Evolutionary conservation across 164 flowering plant genomes (phyloP).

Genomic region (Vitis labrusca): DNA sequence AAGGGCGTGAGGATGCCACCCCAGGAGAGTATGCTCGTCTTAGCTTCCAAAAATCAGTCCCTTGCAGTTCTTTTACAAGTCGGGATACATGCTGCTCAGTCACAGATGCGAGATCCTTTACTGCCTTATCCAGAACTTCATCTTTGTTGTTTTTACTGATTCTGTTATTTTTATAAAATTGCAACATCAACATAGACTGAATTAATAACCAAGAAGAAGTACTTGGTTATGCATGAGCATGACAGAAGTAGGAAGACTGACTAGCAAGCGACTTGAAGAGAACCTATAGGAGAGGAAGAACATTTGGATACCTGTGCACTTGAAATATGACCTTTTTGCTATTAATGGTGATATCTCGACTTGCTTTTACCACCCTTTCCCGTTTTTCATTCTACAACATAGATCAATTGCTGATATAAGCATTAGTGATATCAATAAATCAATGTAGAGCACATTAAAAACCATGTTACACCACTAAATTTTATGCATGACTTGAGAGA

Average conservation of each 20-base stretch:
- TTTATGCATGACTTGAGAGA: neutral
- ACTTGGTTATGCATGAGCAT: neutral
- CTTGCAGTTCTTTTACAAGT: conserved; percentile 74
- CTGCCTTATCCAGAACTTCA: conserved; percentile 83
- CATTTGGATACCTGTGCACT: conserved; percentile 75
- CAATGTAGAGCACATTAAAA: neutral
- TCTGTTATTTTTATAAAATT: conserved; percentile 34
- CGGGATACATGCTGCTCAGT: conserved; percentile 56
- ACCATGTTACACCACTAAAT: neutral
- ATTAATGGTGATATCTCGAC: conserved; percentile 89
- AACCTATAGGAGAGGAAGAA: neutral
- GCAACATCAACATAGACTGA: neutral
- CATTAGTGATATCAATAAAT: neutral
- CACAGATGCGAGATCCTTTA: conserved; percentile 74
- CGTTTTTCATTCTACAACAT: conserved; percentile 81
- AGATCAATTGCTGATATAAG: conserved; percentile 1
- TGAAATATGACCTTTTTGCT: conserved; percentile 97
- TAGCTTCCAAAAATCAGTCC: conserved; percentile 96
- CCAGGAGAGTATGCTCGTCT: conserved; percentile 97
- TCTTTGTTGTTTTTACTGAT: conserved; percentile 76
- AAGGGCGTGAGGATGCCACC: conserved; percentile 37
- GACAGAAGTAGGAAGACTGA: neutral
- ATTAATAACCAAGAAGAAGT: neutral
- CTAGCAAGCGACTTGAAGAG: neutral
- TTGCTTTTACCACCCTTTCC: conserved; percentile 91